A percentile compares a stretch with the other conserved stretches of the same genome.
phyloP scores from a whole-genome alignment of 306 rosid species.

The Hylodesmum podocarpum region DNA sequence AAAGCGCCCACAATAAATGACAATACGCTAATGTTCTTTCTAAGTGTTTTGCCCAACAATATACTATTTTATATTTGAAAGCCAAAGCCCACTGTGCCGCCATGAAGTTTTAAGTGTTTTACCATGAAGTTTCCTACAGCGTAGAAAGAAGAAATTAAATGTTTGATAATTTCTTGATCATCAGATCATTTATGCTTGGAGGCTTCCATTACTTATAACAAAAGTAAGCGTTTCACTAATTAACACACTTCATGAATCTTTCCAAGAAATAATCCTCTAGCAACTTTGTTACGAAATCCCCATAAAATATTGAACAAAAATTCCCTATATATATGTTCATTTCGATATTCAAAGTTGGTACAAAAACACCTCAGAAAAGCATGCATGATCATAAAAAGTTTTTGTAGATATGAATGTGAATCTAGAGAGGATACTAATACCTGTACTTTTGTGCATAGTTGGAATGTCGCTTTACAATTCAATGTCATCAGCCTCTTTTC shows the following conservation, averaged over 20 bases:
- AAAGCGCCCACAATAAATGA: neutral
- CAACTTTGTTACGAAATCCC: neutral
- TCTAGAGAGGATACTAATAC: conserved; percentile 18
- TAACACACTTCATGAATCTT: conserved; percentile 13
- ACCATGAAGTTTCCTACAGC: neutral
- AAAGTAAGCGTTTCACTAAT: neutral
- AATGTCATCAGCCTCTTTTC: conserved; percentile 26
- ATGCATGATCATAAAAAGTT: neutral
- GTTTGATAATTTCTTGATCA: conserved; percentile 4
- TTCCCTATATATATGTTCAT: neutral
- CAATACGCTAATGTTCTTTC: neutral
- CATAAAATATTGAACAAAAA: neutral
- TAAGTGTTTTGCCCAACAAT: neutral
- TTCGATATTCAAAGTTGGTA: neutral
- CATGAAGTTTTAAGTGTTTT: conserved; percentile 10
- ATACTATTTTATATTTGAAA: neutral
- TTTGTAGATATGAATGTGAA: conserved; percentile 14
- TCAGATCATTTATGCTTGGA: neutral
- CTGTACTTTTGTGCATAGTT: conserved; percentile 11
- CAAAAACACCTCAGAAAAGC: neutral
- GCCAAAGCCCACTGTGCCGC: neutral
- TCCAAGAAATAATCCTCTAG: conserved; percentile 27
- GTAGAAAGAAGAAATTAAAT: neutral
- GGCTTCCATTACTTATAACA: conserved; percentile 15
- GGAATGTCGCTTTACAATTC: conserved; percentile 1